A percentile compares a stretch with the other conserved stretches of the same genome.
Conservation (phyloP, 2,329 filamentous ascomycete genomes). For the Fusarium concolor region DNA sequence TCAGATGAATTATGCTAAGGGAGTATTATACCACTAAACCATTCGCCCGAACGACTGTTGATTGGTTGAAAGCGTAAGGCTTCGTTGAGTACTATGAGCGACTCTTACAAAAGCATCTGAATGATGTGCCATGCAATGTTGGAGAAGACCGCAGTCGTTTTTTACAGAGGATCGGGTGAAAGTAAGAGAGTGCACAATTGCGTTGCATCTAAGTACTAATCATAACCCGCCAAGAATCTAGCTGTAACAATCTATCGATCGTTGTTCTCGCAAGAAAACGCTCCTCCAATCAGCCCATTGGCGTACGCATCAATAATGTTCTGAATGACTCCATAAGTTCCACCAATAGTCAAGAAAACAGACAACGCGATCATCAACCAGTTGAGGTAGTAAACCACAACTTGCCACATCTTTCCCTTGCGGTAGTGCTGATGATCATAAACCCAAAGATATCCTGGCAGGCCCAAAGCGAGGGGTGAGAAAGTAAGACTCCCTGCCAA, state of each 20-base stretch:
- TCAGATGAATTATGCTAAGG: conserved; percentile 5
- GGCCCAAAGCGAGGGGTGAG: conserved; percentile 47
- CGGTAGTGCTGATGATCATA: conserved; percentile 28
- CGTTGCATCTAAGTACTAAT: not conserved
- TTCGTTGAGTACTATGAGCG: too few species aligned
- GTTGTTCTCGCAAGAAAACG: conserved; percentile 21
- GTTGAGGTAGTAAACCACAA: conserved; percentile 16
- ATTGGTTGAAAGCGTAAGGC: not conserved
- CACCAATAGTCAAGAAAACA: conserved; percentile 16
- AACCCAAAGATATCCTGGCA: conserved; percentile 46
- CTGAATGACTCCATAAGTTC: conserved; percentile 22
- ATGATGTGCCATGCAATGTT: too few species aligned
- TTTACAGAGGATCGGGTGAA: too few species aligned
- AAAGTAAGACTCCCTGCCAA: conserved; percentile 48
- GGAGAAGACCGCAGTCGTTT: too few species aligned
- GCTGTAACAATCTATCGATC: not conserved
- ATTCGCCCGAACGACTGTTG: conserved; percentile 11
- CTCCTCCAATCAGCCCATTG: conserved; percentile 17
- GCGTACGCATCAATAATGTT: conserved; percentile 27
- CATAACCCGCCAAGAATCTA: not conserved
- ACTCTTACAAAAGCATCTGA: too few species aligned
- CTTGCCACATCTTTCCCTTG: conserved; percentile 10
- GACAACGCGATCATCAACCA: conserved; percentile 20
- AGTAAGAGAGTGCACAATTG: too few species aligned
- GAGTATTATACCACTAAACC: conserved; percentile 25